Evolutionary conservation across 441 rosid species (phyloP), one percentile per base, ranked within the genome.

Genomic region (Aleurites moluccanus): DNA sequence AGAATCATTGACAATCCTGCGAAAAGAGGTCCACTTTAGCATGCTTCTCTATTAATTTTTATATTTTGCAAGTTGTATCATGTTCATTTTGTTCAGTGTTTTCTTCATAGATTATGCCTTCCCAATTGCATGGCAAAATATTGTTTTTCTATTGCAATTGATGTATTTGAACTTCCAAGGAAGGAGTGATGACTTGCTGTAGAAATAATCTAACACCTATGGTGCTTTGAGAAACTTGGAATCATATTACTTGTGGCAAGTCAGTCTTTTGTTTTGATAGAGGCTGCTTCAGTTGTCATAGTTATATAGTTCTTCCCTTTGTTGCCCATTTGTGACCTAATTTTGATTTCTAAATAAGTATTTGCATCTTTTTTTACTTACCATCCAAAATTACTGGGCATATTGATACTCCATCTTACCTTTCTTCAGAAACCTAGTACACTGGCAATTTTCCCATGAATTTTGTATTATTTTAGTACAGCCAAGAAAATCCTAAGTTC

Each of bases 1-100:
- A 69, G 91, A 96, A 85, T 98, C 99, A 56, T 88, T 96, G 81
- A 87, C 83, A 72, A 86, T 91, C 82, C 78, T 96, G 81, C 85
- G 86, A 72, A 88, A 86, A 79, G 96, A 95, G 99, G 99, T 95
- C 53, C 73, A 56, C 10, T 47, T 60, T 68, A 20, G 40, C 6
- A 1, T 38, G 40, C 60, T 47, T 76, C n/a, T 35, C 20, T 40
- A 38, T 53, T 64, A 21, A 62, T 9, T 75, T 52, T 74, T 50
- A 18, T 27, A 23, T 15, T 64, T 47, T 44, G 47, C 49, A 40
- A 59, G 45, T 56, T 45, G 42, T 59, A 33, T 28, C 44, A 18
- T 73, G 25, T 49, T 25, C 38, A 44, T 75, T 70, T 50, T 45
- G 1, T 61, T 52, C 33, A 30, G 30, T 60, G 21, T 55, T n/a